A percentile compares a stretch with the other conserved stretches of the same genome.
Evolutionary conservation across 2,329 filamentous ascomycete species (phyloP).

Genomic region (Neocatenulostroma microsporum): DNA sequence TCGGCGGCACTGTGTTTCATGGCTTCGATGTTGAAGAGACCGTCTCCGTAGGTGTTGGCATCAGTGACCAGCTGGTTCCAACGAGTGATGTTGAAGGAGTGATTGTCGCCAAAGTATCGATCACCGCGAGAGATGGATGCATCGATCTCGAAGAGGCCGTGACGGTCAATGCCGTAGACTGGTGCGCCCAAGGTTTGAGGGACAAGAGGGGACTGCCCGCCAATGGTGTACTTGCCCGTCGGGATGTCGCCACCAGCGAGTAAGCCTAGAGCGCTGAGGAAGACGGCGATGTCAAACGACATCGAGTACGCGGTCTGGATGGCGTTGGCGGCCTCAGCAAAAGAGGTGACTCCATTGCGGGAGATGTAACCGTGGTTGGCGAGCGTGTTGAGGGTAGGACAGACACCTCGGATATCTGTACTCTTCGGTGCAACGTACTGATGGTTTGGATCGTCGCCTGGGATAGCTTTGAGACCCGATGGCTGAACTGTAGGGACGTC

Average conservation of each 20-base stretch:
- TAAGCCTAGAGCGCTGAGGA: constrained; percentile 20
- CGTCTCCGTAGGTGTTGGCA: constrained; percentile 15
- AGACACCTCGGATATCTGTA: constrained; percentile 18
- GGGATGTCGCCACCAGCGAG: constrained; percentile 21
- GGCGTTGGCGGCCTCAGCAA: constrained; percentile 22
- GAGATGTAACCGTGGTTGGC: constrained; percentile 23
- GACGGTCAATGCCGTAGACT: constrained; percentile 19
- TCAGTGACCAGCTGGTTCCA: constrained; percentile 14
- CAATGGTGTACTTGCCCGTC: constrained; percentile 21
- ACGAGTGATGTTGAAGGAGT: constrained; percentile 18
- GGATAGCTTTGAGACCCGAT: constrained; percentile 15
- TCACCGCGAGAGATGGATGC: constrained; percentile 21
- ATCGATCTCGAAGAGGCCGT: constrained; percentile 22
- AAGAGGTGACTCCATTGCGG: constrained; percentile 18
- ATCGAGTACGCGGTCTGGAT: constrained; percentile 19
- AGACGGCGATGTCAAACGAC: constrained; percentile 17
- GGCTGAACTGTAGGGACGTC: constrained; percentile 19
- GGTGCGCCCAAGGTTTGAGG: constrained; percentile 18
- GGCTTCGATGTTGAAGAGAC: constrained; percentile 16
- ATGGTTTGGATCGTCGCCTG: constrained; percentile 19
- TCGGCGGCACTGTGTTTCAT: constrained; percentile 13
- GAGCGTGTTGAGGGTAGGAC: constrained; percentile 21
- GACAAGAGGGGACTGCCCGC: constrained; percentile 16
- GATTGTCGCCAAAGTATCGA: constrained; percentile 22
- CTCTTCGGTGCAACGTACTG: constrained; percentile 18